Base-by-base conservation (phyloP, 2,329 filamentous ascomycete species). In the Pseudocercospora macadamiae region DNA sequence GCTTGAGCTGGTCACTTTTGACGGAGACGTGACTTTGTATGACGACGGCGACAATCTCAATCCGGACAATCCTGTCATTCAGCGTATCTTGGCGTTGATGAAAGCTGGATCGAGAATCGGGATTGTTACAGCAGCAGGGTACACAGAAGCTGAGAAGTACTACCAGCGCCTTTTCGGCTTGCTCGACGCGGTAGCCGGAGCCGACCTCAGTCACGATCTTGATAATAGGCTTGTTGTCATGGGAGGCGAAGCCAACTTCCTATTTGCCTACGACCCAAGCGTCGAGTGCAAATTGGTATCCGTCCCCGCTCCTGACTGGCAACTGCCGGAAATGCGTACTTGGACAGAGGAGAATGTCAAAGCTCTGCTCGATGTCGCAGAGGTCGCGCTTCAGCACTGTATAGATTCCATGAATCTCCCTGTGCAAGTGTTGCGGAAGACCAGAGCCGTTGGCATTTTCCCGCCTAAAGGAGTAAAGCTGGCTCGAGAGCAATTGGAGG, bases 1-100 rank as follows among this genome's bases (percentile, higher is more conserved):
- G 3, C 82, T 97, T 7, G 87, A 95, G 67, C 83, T 99, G 3
- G 88, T 96, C 54, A 99, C 95, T 0, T 99, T 99, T 73, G 95
- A 99, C 75, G 95, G 95, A 75, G 95, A 99, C 76, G 92, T 99
- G 51, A 99, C 95, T 1, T 82, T 99, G 19, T 99, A 99, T 74
- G 79, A 82, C 47, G 80, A 99, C 70, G 95, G 95, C 10, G 83
- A 91, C 68, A 90, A 86, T 64, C 81, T 99, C 7, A 86, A 88
- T 55, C 80, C 87, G 0, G 81, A 85, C 14, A 96, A 90, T 72
- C 89, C 91, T 0, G 86, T 96, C 14, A 92, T 97, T 54, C 78
- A 78, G 3, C 82, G 84, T 8, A 83, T 88, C 47, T 69, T 87
- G 55, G 86, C 87, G 61, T 86, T 99, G 14, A 84, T 99, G 67